Percentiles rank a stretch among this genome's conserved stretches.
Conservation (phyloP, 2,329 filamentous ascomycete species). For the Trichoderma guizhouense region DNA sequence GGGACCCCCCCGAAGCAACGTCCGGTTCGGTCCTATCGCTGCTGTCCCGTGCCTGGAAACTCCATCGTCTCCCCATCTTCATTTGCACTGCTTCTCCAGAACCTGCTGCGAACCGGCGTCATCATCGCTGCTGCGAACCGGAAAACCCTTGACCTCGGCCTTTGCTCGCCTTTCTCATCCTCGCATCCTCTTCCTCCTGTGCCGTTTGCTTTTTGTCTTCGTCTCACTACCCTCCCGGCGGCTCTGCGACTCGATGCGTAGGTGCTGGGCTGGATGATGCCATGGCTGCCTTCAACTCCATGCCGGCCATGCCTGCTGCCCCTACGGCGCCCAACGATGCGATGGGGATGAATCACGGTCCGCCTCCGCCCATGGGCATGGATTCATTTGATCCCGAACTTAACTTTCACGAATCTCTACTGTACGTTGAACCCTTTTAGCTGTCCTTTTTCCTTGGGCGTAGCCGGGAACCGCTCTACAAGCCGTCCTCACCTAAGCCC, state of each 20-base stretch:
- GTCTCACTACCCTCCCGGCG: not conserved
- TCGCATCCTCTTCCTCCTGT: not conserved
- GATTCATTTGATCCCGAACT: conserved; percentile 52
- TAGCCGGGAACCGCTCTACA: not conserved
- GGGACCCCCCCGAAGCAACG: not conserved
- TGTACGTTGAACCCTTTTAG: conserved; percentile 42
- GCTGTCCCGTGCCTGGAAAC: conserved; percentile 7
- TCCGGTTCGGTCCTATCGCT: conserved; percentile 17
- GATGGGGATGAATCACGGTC: conserved; percentile 44
- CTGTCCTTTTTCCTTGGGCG: not conserved
- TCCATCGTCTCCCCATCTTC: conserved; percentile 12
- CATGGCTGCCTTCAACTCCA: conserved; percentile 58
- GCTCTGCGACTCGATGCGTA: conserved; percentile 25
- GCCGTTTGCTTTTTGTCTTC: not conserved
- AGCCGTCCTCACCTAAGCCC: not conserved
- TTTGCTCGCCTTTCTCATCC: not conserved
- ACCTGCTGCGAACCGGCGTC: not conserved
- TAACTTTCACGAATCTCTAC: conserved; percentile 53
- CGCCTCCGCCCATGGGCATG: conserved; percentile 41
- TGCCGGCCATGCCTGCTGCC: conserved; percentile 48
- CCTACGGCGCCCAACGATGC: conserved; percentile 39
- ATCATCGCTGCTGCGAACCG: not conserved
- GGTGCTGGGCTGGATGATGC: conserved; percentile 41
- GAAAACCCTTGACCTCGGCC: not conserved
- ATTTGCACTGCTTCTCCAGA: not conserved